Base-by-base conservation (phyloP, 306 rosid genomes). In the Luffa acutangula region DNA sequence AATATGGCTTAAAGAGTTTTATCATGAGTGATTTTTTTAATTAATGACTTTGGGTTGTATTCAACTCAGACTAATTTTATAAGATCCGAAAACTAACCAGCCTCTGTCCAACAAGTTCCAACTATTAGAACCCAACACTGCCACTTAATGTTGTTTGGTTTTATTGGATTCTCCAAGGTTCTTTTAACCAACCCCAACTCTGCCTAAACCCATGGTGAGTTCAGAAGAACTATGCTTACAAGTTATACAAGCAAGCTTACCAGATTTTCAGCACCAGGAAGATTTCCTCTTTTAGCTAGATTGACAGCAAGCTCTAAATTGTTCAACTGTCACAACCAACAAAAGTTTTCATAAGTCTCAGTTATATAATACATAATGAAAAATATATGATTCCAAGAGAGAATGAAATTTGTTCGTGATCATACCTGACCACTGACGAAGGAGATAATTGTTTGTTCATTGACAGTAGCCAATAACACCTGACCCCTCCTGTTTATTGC, bases 221-320 rank as follows among this genome's bases (percentile, higher is more conserved):
- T 51, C 62, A 74, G 34, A 74, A 74, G 78, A 34, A 74, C 15
- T 49, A 8, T 51, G 62, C 21, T 14, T 49, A 25, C 31, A 25
- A 25, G 31, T 25, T 25, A 49, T 46, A 33, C 9, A 69, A 63
- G 60, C 76, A 66, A 70, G 82, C 88, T 76, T 84, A 91, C 99
- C 91, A 96, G 90, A 86, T 96, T 89, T 87, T 96, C 99, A 33
- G 99, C 99, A 79, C 99, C 99, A 51, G 99, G 99, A 85, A 96
- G 98, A 74, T 96, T 93, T 88, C 99, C 99, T 88, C 99, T 87
- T 84, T 96, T 93, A 78, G 99, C 99, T 33, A 96, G 98, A 86
- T 88, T 96, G 81, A 96, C 99, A 33, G 99, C 99, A 54, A 96
- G 97, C 92, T 96, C 99, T 89, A 93, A 86, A 89, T 96, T 96